phyloP scores from a whole-genome alignment of 495 filamentous ascomycete species.

The Tuber umbilicatum region DNA sequence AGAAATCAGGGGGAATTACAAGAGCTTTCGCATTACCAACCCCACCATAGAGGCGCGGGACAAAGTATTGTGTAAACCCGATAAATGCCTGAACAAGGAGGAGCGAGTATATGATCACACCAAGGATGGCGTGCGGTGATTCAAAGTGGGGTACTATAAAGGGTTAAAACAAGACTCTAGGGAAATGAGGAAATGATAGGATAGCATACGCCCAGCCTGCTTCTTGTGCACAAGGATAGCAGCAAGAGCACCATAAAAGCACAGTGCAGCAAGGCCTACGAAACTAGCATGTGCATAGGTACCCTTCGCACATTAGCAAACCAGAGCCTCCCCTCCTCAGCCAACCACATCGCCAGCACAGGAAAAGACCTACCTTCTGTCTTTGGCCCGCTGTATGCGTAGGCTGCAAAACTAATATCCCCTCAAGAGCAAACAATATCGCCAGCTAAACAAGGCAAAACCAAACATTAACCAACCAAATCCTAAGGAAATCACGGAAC shows the following conservation, averaged over 20 bases:
- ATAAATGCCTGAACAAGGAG: constrained; percentile 66
- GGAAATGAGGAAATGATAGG: background rate
- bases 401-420: constrained; percentile 79
- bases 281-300: constrained; percentile 62
- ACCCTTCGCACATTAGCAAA: constrained; percentile 46
- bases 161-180: background rate
- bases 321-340: background rate
- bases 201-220: constrained; percentile 14
- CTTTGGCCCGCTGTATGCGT: constrained; percentile 73
- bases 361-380: constrained; percentile 33
- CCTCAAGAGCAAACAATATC: constrained; percentile 66
- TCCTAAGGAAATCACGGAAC: background rate
- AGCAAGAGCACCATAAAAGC: constrained; percentile 28
- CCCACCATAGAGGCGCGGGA: constrained; percentile 66
- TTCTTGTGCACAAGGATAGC: constrained; percentile 34
- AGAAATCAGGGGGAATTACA: constrained; percentile 6
- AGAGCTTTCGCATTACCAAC: constrained; percentile 69
- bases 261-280: constrained; percentile 52
- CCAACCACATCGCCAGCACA: background rate
- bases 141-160: constrained; percentile 56
- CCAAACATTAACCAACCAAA: background rate
- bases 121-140: constrained; percentile 71
- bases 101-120: constrained; percentile 65
- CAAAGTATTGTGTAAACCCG: constrained; percentile 71
- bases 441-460: constrained; percentile 44